Evolutionary conservation across 1,284 basidiomycete species (phyloP), one percentile per base, ranked within the genome.

Genomic region (Paramarasmius palmivorus): DNA sequence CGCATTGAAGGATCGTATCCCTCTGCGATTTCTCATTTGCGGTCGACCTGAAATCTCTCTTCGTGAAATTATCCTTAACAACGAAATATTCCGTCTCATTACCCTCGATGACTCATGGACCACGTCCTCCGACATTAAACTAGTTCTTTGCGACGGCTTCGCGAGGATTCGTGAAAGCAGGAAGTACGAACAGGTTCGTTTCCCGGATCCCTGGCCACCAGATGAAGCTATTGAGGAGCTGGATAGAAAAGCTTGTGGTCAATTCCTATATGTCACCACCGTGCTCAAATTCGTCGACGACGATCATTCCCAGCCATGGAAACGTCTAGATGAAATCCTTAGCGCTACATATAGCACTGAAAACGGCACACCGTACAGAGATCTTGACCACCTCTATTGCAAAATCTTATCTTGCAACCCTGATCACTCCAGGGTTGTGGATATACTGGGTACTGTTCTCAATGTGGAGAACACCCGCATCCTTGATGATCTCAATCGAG

Each of bases 251-350:
- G 56, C 64, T 4, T 56, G 56, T 8, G 64, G 65, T 1, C 62
- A 65, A 40, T 65, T 59, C 32, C 61, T 61, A 8, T 67, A 67
- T 51, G 63, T 63, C 1, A 52, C 60, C 5, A 63, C 64, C 3
- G 61, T 66, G 3, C 58, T 67, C 32, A 61, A 59, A 47, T 67
- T 61, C 47, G 56, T 67, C 37, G 59, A 60, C 29, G 58, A 60
- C 7, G 50, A 59, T 0, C 54, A 62, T 44, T 58, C 61, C 46
- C 35, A 58, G 23, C 65, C 65, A 0, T 55, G 58, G 3, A 61
- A 64, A 26, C 57, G 62, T 9, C 57, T 67, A 17, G 59, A 67
- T 4, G 57, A 57, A 2, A 54, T 63, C 4, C 51, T 65, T 12
- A 12, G 12, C 12, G 4, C 39, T 61, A 39, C 54, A 44, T 2